Percentiles rank a stretch among this genome's conserved stretches.
These are phyloP conservation scores for Carex arenaria DNA, from an alignment of 202 grass and related monocot species.

Conservation along the genomic window DNA sequence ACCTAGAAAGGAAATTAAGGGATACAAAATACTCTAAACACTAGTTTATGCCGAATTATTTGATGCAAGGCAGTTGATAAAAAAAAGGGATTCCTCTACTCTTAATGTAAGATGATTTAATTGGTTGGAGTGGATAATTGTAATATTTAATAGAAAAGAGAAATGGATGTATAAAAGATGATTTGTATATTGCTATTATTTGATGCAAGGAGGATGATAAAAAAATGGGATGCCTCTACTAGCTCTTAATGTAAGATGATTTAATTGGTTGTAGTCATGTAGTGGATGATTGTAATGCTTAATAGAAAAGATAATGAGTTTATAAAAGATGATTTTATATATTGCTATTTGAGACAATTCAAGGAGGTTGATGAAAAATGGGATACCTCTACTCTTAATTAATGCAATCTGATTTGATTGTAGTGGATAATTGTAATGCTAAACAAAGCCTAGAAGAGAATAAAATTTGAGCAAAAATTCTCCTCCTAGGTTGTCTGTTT, in stretches of 20 bases:
- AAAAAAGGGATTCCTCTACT: neutral
- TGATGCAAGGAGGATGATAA: no score
- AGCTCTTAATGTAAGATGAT: no score
- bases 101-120: neutral
- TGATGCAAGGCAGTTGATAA: neutral
- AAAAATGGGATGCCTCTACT: no score
- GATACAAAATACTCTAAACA: neutral
- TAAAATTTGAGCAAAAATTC: neutral
- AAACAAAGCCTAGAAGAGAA: neutral
- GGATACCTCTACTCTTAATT: neutral
- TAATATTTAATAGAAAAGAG: neutral
- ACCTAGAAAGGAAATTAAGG: neutral
- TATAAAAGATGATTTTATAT: no score
- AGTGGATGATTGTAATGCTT: no score
- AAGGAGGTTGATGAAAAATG: neutral
- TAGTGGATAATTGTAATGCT: neutral
- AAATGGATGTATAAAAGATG: no score
- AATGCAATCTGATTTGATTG: neutral
- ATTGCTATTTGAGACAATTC: neutral
- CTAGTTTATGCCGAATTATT: neutral
- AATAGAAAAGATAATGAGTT: no score
- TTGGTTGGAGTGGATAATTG: neutral
- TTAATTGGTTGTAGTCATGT: no score
- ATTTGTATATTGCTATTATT: no score
- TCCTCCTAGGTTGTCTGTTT: conserved; percentile 9